phyloP scores from a whole-genome alignment of 768 basidiomycete genomes.

The Amanita muscaria region DNA sequence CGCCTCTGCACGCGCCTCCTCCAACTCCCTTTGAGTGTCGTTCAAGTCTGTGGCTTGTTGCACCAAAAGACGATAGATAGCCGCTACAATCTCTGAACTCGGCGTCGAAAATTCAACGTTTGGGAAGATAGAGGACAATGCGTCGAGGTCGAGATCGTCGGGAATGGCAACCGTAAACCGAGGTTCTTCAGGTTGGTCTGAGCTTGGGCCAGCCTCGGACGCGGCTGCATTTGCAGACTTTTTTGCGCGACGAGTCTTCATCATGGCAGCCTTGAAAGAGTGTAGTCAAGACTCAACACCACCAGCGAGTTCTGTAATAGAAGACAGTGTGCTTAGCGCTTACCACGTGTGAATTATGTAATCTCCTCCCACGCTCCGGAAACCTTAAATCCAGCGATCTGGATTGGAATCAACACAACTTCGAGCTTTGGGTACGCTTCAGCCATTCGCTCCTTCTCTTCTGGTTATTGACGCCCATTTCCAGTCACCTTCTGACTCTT shows the following conservation, averaged over 20 bases:
- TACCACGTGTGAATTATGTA: slow-evolving; percentile 27
- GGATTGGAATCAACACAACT: slow-evolving; percentile 32
- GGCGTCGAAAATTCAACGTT: slow-evolving; percentile 48
- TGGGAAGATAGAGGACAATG: slow-evolving; percentile 52
- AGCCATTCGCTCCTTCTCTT: too few relatives aligned
- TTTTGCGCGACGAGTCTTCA: slow-evolving; percentile 54
- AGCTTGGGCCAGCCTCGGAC: slow-evolving; percentile 16
- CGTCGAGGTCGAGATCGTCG: slow-evolving; percentile 57
- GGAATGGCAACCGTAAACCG: slow-evolving; percentile 44
- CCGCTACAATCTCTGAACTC: slow-evolving; percentile 48
- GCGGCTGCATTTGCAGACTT: slow-evolving; percentile 40
- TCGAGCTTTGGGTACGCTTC: slow-evolving; percentile 35
- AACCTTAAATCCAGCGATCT: slow-evolving; percentile 30
- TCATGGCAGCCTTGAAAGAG: slow-evolving; percentile 20
- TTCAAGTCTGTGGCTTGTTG: slow-evolving; percentile 51
- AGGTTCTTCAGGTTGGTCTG: slow-evolving; percentile 26
- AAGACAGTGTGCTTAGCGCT: too few relatives aligned
- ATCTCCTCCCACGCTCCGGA: slow-evolving; percentile 15
- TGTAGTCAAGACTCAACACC: slow-evolving; percentile 24
- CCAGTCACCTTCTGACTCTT: slow-evolving; percentile 82
- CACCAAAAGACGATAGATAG: slow-evolving; percentile 54
- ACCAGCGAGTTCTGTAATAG: slow-evolving; percentile 31
- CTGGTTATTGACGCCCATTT: slow-evolving; percentile 3
- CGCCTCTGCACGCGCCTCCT: slow-evolving; percentile 57
- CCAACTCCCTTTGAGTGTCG: slow-evolving; percentile 49